Base-by-base conservation (phyloP, 75 land plant species). In the Azolla pinnata region DNA sequence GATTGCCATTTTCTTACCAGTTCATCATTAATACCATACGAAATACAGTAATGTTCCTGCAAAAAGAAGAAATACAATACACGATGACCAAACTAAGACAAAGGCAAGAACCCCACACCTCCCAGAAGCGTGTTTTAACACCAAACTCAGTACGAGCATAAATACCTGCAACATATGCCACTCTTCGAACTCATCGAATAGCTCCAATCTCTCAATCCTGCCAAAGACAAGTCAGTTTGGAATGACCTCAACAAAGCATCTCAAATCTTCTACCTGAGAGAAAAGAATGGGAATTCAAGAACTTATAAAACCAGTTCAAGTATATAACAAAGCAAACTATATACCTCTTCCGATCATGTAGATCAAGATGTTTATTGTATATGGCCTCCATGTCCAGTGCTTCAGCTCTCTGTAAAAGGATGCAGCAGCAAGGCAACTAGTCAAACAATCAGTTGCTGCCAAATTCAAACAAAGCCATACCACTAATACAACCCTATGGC, bases 111-210 rank as follows among this genome's bases (percentile, higher is more conserved):
- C 18, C 17, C 8, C 10, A 2, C 32, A 2, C 24, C 4, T 33
- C 20, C 38, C 20, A n/a, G 12, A 44, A 44, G 24, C 29, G 35
- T 2, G 18, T 18, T 17, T 59, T 19, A 3, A 59, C 4, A 21
- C 44, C 5, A 17, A 35, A 59, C 48, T 35, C 20, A 10, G 29
- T 30, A 45, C 17, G 17, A 63, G 21, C 25, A 1, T 62, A 59
- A 67, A 46, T 79, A 68, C 88, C 93, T 91, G 97, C 95, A 91
- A 83, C 68, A 87, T 84, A 59, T 91, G 75, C 97, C 97, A 91
- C 61, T 91, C 97, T 65, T 91, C 93, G 72, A 91, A 91, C 44
- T 91, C 97, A 72, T 91, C 97, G 67, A 91, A 91, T 51, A 91
- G 70, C 59, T 91, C 97, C 58, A 91, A 69, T 29, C 86, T 76